Percentiles rank a stretch among this genome's conserved stretches.
Evolutionary conservation across 352 stramenopile species (phyloP).

Genomic region (Plasmopara halstedii): DNA sequence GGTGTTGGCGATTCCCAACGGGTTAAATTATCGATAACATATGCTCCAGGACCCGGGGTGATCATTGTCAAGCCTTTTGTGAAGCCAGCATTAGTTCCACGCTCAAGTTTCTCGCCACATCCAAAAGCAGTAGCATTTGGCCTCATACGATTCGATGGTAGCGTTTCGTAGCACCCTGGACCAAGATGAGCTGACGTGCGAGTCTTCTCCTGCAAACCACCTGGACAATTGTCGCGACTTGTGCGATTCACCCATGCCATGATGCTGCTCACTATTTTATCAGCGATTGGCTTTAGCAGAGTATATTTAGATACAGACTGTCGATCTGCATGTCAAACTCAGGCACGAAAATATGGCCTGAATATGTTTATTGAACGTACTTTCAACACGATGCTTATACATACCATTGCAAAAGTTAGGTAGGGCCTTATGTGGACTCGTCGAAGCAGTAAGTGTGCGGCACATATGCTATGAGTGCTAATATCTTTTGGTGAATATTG

Average conservation of each 20-base stretch:
- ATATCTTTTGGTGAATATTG: too few species aligned
- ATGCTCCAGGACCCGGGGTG: constrained; percentile 51
- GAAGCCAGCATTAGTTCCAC: constrained; percentile 25
- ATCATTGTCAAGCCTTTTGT: constrained; percentile 35
- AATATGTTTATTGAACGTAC: too few species aligned
- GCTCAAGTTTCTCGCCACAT: constrained; percentile 38
- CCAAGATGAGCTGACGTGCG: constrained; percentile 33
- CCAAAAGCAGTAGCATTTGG: constrained; percentile 59
- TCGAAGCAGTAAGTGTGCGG: too few species aligned
- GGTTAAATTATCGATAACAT: constrained; percentile 31
- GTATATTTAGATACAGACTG: not conserved
- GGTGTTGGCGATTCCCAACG: constrained; percentile 53
- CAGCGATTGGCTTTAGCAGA: too few species aligned
- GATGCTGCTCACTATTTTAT: too few species aligned
- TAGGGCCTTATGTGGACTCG: too few species aligned
- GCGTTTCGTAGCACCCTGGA: constrained; percentile 57
- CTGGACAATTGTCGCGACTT: constrained; percentile 38
- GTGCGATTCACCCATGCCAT: constrained; percentile 78
- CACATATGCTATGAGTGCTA: too few species aligned
- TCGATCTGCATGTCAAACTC: too few species aligned
- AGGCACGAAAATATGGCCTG: too few species aligned
- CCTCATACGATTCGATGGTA: constrained; percentile 22
- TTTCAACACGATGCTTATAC: too few species aligned
- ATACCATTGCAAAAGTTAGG: too few species aligned
- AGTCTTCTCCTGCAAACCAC: constrained; percentile 23